Evolutionary conservation across 164 flowering plant species (phyloP), one percentile per base, ranked within the genome.

Genomic region (Vitis rotundifolia): DNA sequence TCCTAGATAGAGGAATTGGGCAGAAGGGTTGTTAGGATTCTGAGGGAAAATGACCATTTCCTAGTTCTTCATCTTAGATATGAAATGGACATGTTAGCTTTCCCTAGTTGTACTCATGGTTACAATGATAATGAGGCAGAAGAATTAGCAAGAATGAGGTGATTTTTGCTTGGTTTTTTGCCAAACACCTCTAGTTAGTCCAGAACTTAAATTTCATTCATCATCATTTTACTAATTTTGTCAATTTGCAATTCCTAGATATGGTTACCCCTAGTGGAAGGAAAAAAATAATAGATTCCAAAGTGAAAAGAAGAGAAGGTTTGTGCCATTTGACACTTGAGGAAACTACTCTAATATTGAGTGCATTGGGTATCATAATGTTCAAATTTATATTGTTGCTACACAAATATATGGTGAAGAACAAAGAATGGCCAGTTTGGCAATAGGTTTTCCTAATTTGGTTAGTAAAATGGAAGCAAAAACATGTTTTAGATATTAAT

Each of bases 51-150:
- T 12, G 66, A 52, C 12, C 58, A 66, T 44, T 61, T 62, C 14
- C 29, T 76, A 49, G 79, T 68, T 44, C 75, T 76, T 47, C 79
- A 76, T 59, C 76, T 76, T 11, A 64, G 79, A 16, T 74, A 69
- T 47, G 65, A 62, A 44, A 62, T 62, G 65, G 64, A 61, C 51
- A 62, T 62, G 51, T 62, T 62, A 18, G 65, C 65, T 16, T 62
- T 62, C 18, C 31, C 65, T 9, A 49, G 65, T 16, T 62, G 65
- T 62, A 62, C 65, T 61, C 65, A 62, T 11, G 65, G 65, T 44
- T 62, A 49, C 65, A 62, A 4, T 44, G 51, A 62, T 37, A 49
- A 62, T 1, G 65, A 62, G 37, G 65, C 18, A 12, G 51, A 62
- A 62, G 65, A 62, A 10, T 15, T 62, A 16, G 31, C 65, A 47